phyloP scores from a whole-genome alignment of 2,329 filamentous ascomycete species.

The Aulographum hederae region DNA sequence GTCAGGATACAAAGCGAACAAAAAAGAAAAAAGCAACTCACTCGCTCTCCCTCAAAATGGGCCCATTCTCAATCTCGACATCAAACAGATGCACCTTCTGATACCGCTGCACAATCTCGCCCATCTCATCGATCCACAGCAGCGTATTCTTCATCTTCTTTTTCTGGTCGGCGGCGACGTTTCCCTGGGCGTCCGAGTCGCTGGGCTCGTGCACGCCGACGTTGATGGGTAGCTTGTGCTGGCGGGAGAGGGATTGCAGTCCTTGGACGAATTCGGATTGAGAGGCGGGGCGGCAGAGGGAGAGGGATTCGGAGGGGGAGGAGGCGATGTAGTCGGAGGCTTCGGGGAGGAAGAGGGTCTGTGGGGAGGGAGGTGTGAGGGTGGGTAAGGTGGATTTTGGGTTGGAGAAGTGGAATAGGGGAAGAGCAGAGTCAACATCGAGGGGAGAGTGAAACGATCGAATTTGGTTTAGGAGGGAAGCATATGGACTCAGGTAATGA shows the following conservation, averaged over 20 bases:
- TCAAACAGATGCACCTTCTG: conserved; percentile 91
- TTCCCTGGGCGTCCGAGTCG: no score
- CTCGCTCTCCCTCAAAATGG: conserved; percentile 42
- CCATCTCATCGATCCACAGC: conserved; percentile 46
- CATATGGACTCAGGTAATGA: no score
- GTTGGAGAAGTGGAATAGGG: no score
- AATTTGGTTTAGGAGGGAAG: no score
- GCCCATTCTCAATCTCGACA: conserved; percentile 38
- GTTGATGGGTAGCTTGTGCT: conserved; percentile 52
- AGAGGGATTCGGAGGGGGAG: conserved; percentile 46
- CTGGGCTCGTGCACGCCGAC: conserved; percentile 78
- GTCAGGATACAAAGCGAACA: background rate
- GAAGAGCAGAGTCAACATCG: no score
- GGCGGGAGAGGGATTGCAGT: conserved; percentile 47
- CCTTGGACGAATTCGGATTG: conserved; percentile 59
- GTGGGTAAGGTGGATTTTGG: background rate
- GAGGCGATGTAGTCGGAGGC: conserved; percentile 74
- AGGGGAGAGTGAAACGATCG: no score
- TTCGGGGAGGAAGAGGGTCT: conserved; percentile 82
- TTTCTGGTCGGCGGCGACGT: conserved; percentile 26
- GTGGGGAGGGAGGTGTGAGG: background rate
- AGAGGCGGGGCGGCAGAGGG: conserved; percentile 48
- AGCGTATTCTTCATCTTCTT: conserved; percentile 43
- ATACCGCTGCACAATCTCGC: conserved; percentile 45
- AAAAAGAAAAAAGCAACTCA: no score